These are phyloP conservation scores for Lanmaoa pseudosensibilis DNA, from an alignment of 768 basidiomycete species.

Conservation along the genomic window DNA sequence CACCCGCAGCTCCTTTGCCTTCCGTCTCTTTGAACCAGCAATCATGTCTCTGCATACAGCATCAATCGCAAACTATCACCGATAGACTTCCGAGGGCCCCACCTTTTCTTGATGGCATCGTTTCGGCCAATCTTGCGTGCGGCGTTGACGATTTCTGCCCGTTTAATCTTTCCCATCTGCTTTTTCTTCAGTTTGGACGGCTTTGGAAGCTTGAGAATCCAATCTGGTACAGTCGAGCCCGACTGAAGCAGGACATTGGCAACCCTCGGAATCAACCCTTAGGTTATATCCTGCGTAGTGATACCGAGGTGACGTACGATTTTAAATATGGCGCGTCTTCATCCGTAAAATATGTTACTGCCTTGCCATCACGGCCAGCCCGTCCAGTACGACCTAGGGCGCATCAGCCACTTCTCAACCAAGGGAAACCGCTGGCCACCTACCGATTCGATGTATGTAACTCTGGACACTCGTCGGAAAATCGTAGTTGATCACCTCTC, in stretches of 20 bases:
- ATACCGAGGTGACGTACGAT: conserved; percentile 51
- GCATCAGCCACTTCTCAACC: conserved; percentile 3
- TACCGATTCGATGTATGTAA: conserved; percentile 94
- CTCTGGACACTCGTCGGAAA: conserved; percentile 95
- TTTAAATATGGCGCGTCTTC: conserved; percentile 92
- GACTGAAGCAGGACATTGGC: conserved; percentile 95
- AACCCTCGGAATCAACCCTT: conserved; percentile 51
- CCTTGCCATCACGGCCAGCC: conserved; percentile 88
- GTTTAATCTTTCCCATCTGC: conserved; percentile 82
- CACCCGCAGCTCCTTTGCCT: conserved; percentile 35
- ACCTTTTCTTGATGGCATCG: conserved; percentile 77
- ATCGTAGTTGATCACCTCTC: conserved; percentile 95
- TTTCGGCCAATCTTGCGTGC: conserved; percentile 66
- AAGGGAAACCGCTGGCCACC: conserved; percentile 9
- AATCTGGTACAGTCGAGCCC: conserved; percentile 87
- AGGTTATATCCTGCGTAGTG: conserved; percentile 5
- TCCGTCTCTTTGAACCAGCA: conserved; percentile 67
- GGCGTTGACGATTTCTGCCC: conserved; percentile 70
- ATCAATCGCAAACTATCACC: background rate
- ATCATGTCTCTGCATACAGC: conserved; percentile 67
- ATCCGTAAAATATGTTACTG: conserved; percentile 94
- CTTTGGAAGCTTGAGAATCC: conserved; percentile 93
- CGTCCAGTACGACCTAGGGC: conserved; percentile 85
- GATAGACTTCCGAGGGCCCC: conserved; percentile 9
- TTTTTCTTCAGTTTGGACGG: conserved; percentile 87